These are phyloP conservation scores for Clitocybe nebularis DNA, from an alignment of 1,284 basidiomycete species.

Conservation along the genomic window DNA sequence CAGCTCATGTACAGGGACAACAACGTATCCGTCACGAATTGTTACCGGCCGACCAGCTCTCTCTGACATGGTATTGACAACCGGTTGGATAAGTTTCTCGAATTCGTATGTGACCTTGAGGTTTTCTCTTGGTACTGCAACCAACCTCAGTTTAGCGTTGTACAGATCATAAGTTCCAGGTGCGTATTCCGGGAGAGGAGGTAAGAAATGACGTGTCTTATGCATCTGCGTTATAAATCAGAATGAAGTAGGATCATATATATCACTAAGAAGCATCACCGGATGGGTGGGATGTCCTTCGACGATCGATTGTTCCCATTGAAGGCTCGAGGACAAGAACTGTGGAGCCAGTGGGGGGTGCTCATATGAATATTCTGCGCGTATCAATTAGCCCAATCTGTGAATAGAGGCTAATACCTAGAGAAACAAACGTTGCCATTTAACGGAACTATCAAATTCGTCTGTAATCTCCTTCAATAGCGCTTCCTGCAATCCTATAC, in stretches of 20 bases:
- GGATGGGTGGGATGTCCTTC: conserved; percentile 55
- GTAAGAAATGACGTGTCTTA: conserved; percentile 45
- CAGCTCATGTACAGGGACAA: conserved; percentile 48
- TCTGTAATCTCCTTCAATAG: conserved; percentile 34
- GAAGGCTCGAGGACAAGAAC: conserved; percentile 41
- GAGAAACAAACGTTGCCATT: conserved; percentile 42
- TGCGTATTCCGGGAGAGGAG: conserved; percentile 38
- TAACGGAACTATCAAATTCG: conserved; percentile 39
- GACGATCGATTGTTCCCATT: conserved; percentile 53
- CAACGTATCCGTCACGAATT: conserved; percentile 30
- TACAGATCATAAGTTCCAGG: conserved; percentile 45
- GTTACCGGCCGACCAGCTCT: conserved; percentile 28
- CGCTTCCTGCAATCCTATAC: conserved; percentile 30
- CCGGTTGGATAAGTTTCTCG: conserved; percentile 33
- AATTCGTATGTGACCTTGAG: conserved; percentile 46
- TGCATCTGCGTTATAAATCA: conserved; percentile 38
- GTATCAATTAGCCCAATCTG: conserved; percentile 10
- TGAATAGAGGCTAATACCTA: no score
- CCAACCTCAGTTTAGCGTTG: conserved; percentile 40
- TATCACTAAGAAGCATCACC: conserved; percentile 27
- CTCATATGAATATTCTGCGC: conserved; percentile 40
- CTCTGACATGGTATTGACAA: conserved; percentile 32
- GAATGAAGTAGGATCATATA: background rate
- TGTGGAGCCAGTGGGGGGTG: conserved; percentile 38
- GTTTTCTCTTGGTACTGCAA: conserved; percentile 35